phyloP scores from a whole-genome alignment of 116 monocot genomes.

The Trichopus zeylanicus region DNA sequence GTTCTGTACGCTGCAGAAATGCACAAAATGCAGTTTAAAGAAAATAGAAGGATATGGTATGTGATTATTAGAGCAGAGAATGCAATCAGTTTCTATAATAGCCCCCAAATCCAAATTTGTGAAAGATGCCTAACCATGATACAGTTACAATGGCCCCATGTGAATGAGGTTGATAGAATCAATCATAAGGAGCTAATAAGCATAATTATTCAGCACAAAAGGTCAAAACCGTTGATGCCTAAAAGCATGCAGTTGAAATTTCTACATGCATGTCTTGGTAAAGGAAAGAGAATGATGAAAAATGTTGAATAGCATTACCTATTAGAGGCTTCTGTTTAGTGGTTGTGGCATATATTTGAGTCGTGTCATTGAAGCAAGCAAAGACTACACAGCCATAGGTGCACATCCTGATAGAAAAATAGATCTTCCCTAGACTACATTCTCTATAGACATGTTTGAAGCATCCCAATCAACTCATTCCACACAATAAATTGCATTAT shows the following conservation, averaged over 20 bases:
- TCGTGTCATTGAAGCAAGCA: neutral
- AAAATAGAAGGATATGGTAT: neutral
- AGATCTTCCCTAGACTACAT: neutral
- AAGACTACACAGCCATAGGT: neutral
- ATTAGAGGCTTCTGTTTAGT: neutral
- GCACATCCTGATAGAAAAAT: neutral
- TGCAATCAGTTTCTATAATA: neutral
- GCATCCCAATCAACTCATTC: no score
- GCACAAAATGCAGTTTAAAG: neutral
- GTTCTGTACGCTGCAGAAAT: constrained; percentile 60
- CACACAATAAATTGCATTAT: no score
- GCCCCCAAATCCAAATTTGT: neutral
- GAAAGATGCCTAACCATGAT: neutral
- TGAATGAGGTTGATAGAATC: neutral
- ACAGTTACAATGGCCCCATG: neutral
- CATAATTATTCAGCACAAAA: neutral
- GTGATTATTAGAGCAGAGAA: neutral
- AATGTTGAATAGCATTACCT: no score
- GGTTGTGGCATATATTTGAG: neutral
- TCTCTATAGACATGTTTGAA: no score
- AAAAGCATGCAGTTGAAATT: neutral
- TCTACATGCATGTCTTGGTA: neutral
- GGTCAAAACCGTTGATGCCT: neutral
- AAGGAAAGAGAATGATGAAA: neutral
- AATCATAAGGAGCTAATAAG: neutral